Evolutionary conservation across 73 alveolate genomes (phyloP).

Genomic region (Tetrahymena borealis): DNA sequence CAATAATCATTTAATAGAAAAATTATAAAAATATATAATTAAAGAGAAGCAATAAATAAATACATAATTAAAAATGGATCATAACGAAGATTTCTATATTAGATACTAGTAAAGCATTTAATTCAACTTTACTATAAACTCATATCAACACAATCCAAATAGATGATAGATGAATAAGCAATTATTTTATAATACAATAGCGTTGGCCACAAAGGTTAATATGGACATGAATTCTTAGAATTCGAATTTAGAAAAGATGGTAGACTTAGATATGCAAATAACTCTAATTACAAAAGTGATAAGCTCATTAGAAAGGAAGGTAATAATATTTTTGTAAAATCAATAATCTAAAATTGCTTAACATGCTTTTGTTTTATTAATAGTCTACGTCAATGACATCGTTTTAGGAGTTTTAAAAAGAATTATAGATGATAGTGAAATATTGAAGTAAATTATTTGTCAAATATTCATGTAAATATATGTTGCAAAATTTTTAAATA

Average conservation of each 20-base stretch:
- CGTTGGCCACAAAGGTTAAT: constrained; percentile 93
- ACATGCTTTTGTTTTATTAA: background rate
- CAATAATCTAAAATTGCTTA: background rate
- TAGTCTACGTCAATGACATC: constrained; percentile 60
- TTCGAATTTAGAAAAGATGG: constrained; percentile 91
- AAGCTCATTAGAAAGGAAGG: constrained; percentile 84
- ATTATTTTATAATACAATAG: constrained; percentile 37
- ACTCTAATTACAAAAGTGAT: constrained; percentile 80
- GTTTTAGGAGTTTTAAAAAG: constrained; percentile 72
- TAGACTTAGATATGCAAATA: constrained; percentile 91
- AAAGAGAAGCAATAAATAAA: background rate
- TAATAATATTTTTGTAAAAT: background rate
- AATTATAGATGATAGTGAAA: constrained; percentile 76
- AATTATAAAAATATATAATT: background rate
- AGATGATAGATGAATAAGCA: too few species aligned
- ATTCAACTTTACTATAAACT: background rate
- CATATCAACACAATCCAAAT: too few species aligned
- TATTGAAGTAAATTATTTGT: constrained; percentile 48
- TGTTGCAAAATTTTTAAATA: background rate
- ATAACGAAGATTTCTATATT: constrained; percentile 19
- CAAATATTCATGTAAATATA: background rate
- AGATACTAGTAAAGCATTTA: constrained; percentile 17
- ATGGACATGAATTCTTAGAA: constrained; percentile 97
- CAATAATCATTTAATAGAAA: background rate
- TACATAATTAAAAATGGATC: background rate